Evolutionary conservation across 2,329 filamentous ascomycete species (phyloP), one percentile per base, ranked within the genome.

Genomic region (Tolypocladium guangdongense): DNA sequence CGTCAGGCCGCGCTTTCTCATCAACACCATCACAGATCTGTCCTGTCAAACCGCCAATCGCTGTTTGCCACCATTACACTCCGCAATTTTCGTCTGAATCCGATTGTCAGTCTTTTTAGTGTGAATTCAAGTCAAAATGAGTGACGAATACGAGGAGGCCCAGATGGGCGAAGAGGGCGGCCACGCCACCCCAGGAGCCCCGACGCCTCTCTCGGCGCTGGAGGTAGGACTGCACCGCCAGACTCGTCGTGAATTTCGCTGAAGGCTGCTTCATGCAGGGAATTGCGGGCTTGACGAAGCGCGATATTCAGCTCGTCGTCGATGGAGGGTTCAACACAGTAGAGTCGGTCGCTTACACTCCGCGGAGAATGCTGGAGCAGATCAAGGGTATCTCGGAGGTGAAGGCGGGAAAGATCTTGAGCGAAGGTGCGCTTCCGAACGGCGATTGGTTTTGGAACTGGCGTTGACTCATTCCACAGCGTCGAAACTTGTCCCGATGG

Each of bases 331-430:
- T 84, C 70, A 90, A 97, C 68, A 99, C 93, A 0, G 90, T 99
- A 38, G 93, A 99, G 71, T 86, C 91, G 2, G 87, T 99, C 56
- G 93, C 93, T 50, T 99, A 99, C 67, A 97, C 83, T 3, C 82
- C 93, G 67, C 87, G 81, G 52, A 83, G 92, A 64, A 76, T 86
- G 54, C 74, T 99, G 20, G 92, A 99, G 69, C 90, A 95, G 68
- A 92, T 99, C 71, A 99, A 97, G 70, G 93, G 93, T 54, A 96
- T 99, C 36, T 99, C 93, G 1, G 92, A 97, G 71, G 88, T 95
- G 65, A 99, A 99, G 68, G 93, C 95, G 2, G 84, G 82, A 36
- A 97, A 97, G 66, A 84, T 99, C 41, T 76, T 99, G 32, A 83
- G 82, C 16, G 93, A 97, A 77, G 91, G 91, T 92, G 69, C 59